Conservation (phyloP, 306 rosid genomes). For the Neltuma alba region DNA sequence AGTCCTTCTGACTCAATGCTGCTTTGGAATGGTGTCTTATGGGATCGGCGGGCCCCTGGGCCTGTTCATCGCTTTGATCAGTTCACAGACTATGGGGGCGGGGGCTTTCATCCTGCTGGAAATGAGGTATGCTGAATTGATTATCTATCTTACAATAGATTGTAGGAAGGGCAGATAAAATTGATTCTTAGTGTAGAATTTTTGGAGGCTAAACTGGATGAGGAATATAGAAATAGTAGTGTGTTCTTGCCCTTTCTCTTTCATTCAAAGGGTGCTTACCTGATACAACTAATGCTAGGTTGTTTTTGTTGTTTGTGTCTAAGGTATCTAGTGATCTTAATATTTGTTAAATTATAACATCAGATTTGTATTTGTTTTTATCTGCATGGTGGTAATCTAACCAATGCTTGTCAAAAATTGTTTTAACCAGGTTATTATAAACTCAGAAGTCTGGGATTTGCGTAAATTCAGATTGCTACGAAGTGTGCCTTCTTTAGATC, state of each 20-base stretch:
- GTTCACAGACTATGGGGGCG: constrained; percentile 97
- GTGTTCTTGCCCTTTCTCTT: neutral
- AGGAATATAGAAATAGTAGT: neutral
- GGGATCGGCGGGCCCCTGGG: constrained; percentile 78
- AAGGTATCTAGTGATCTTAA: neutral
- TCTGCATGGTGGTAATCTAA: constrained; percentile 16
- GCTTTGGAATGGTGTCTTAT: constrained; percentile 93
- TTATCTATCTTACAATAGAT: neutral
- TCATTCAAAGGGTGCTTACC: neutral
- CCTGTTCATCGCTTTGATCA: constrained; percentile 95
- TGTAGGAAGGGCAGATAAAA: constrained; percentile 2
- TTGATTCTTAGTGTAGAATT: neutral
- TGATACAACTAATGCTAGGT: neutral
- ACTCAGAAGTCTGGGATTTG: constrained; percentile 99
- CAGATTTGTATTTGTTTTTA: neutral
- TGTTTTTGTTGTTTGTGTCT: neutral
- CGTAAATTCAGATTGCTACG: constrained; percentile 87
- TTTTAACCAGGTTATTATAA: constrained; percentile 74
- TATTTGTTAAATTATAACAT: neutral
- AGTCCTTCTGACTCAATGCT: constrained; percentile 87
- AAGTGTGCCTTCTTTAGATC: constrained; percentile 93
- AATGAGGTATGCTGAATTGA: constrained; percentile 71
- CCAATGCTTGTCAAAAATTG: neutral
- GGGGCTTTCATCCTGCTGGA: constrained; percentile 99
- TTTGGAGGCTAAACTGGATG: neutral